Conservation (phyloP, 2,329 filamentous ascomycete species). For the Orbilia javanica region DNA sequence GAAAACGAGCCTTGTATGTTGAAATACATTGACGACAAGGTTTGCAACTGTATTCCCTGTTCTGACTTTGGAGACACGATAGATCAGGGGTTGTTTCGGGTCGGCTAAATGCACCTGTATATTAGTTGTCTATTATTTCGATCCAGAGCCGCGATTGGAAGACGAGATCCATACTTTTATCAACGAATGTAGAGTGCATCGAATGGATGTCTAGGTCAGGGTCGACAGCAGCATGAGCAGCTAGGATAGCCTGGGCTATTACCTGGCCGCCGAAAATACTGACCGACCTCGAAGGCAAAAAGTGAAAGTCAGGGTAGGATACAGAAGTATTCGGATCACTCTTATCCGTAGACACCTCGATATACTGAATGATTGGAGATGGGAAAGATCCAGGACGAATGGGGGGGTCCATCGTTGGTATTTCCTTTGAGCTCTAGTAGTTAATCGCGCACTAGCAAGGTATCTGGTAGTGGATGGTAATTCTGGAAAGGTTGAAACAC, state of each 20-base stretch:
- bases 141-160: background rate
- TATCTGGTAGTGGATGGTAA: background rate
- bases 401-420: background rate
- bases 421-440: background rate
- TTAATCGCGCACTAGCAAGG: background rate
- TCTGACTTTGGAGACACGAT: constrained; percentile 27
- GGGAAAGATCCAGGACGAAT: background rate
- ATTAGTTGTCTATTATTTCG: background rate
- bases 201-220: constrained; percentile 25
- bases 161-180: constrained; percentile 26
- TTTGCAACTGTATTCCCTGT: constrained; percentile 43
- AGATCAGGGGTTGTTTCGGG: constrained; percentile 21
- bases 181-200: constrained; percentile 47
- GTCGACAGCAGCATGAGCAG: constrained; percentile 28
- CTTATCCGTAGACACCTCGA: constrained; percentile 29
- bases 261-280: constrained; percentile 51
- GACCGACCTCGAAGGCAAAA: constrained; percentile 37
- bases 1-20: constrained; percentile 39
- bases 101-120: constrained; percentile 33
- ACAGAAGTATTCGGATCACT: constrained; percentile 22
- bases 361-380: constrained; percentile 38
- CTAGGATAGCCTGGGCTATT: constrained; percentile 42
- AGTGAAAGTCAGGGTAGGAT: constrained; percentile 36
- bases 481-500: background rate
- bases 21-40: constrained; percentile 38